Base-by-base conservation (phyloP, 108 stramenopile genomes). In the Parmales sp. region DNA sequence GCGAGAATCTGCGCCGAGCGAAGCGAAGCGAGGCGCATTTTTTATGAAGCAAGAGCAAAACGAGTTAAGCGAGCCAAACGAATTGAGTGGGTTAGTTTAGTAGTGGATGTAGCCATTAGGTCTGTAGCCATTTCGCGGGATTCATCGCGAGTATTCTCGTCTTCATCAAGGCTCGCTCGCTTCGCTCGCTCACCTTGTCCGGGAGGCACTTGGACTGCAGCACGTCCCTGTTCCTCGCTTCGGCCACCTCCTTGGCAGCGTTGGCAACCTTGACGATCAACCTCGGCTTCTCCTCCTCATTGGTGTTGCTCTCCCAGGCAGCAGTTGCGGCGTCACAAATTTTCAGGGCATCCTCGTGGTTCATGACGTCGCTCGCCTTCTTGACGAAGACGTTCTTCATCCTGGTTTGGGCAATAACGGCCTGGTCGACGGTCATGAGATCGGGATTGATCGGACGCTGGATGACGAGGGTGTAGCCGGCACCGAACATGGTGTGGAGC, bases 401-500 rank as follows among this genome's bases (percentile, higher is more conserved):
- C n/a, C n/a, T n/a, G 49, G 23, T 22, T 22, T 50, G 11, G 20
- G n/a, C 49, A 6, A 9, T 50, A 6, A 20, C n/a, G 9, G 49
- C 9, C 20, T 50, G 6, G 5, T 50, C 49, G 5, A 50, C 9
- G 49, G 49, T 20, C 20, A 50, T 18, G 49, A 9, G 9, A 23
- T 50, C 49, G 49, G 20, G 20, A 19, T 9, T 20, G 49, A 50
- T 19, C 20, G 49, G 49, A 6, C 49, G 49, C 6, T 9, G n/a
- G 20, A 50, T 22, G 49, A 41, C 39, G 6, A 74, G 1, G 13
- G 45, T 36, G 51, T 72, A 79, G 50, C 85, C 85, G 0, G 75
- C 82, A 0, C 83, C 83, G 41, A 70, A 81, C 37, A 63, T 29
- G 9, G 25, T 68, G 74, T 86, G 81, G 7, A 84, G 78, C 48